A percentile compares a stretch with the other conserved stretches of the same genome.
These are phyloP conservation scores for Lasiodiplodia sp. DNA, from an alignment of 2,329 filamentous ascomycete genomes.

Conservation along the genomic window DNA sequence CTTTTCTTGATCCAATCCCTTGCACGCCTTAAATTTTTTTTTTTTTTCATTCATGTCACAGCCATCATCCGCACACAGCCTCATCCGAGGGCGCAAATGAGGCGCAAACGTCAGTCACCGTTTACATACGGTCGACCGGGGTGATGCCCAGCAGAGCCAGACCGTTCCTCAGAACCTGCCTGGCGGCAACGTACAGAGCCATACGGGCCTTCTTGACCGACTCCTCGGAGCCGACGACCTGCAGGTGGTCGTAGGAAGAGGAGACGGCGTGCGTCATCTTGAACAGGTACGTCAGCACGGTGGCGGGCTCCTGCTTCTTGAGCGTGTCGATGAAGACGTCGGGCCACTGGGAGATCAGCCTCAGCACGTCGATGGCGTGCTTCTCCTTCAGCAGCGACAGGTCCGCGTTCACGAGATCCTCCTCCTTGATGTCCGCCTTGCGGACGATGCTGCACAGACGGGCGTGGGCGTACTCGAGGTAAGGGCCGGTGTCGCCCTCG, in stretches of 20 bases:
- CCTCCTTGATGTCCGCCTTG: constrained; percentile 57
- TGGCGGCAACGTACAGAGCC: constrained; percentile 78
- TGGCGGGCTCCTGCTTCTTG: constrained; percentile 79
- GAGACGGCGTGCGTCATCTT: constrained; percentile 84
- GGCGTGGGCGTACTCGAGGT: constrained; percentile 83
- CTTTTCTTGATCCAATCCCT: neutral
- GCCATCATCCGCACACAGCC: neutral
- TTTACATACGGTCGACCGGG: constrained; percentile 69
- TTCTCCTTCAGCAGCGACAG: constrained; percentile 72
- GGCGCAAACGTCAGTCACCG: neutral
- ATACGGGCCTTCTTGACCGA: constrained; percentile 75
- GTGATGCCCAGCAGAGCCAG: constrained; percentile 82
- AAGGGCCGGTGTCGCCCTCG: constrained; percentile 84
- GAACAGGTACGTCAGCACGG: constrained; percentile 76
- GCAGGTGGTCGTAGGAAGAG: constrained; percentile 81
- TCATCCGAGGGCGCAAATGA: neutral
- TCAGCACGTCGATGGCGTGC: constrained; percentile 75
- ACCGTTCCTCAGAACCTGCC: constrained; percentile 79
- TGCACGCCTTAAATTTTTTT: neutral
- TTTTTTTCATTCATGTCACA: neutral
- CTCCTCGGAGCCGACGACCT: constrained; percentile 79
- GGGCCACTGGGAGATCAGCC: constrained; percentile 82
- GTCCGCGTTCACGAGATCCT: constrained; percentile 69
- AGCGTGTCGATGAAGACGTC: constrained; percentile 85
- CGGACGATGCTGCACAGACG: constrained; percentile 68